Conservation (phyloP, 2,329 filamentous ascomycete species). For the Cyanodermella asteris region DNA sequence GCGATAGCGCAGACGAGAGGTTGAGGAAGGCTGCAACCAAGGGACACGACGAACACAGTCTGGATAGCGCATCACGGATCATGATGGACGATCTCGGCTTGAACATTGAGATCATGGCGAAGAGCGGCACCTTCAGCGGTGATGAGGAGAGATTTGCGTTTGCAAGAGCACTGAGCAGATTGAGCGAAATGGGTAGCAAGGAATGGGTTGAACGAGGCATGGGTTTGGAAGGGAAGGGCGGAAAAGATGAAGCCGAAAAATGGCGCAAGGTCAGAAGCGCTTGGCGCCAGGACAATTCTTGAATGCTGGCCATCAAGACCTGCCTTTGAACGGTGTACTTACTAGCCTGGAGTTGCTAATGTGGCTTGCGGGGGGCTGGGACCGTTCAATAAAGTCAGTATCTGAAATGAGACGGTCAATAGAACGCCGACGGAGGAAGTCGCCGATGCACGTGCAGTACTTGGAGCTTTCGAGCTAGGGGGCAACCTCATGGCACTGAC, state of each 20-base stretch:
- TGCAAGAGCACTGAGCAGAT: constrained; percentile 59
- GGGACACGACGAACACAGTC: constrained; percentile 24
- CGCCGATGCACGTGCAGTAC: no score
- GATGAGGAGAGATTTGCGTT: constrained; percentile 97
- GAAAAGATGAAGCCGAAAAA: constrained; percentile 22
- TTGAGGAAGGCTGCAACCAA: constrained; percentile 16
- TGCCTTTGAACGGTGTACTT: no score
- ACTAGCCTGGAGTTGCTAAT: no score
- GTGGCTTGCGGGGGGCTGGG: no score
- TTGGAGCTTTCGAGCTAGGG: no score
- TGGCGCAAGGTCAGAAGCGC: constrained; percentile 26
- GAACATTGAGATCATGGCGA: constrained; percentile 67
- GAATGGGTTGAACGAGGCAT: constrained; percentile 79
- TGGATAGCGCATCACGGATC: constrained; percentile 51
- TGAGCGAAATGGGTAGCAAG: constrained; percentile 81
- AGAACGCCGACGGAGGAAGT: no score
- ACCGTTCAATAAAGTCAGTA: no score
- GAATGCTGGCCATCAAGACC: constrained; percentile 5
- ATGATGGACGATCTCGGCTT: constrained; percentile 76
- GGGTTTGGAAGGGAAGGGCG: constrained; percentile 22
- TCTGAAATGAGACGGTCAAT: no score
- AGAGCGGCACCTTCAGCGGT: constrained; percentile 68
- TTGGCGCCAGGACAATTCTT: constrained; percentile 28
- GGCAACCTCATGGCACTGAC: no score
- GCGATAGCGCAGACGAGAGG: constrained; percentile 11